Evolutionary conservation across 192 early-diverging fungal genomes (phyloP), one percentile per base, ranked within the genome.

Genomic region (Backusella morwellensis): DNA sequence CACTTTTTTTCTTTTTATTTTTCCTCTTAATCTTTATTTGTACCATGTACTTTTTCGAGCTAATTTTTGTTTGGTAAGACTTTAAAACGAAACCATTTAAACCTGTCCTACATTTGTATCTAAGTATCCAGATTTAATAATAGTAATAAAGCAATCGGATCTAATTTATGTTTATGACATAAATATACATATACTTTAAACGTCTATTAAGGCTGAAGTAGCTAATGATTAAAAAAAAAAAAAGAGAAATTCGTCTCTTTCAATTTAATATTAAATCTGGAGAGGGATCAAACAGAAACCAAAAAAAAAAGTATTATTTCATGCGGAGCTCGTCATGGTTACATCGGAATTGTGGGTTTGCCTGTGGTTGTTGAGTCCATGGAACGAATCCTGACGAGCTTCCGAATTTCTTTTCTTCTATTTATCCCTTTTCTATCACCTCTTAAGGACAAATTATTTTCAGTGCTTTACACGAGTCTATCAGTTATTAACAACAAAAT

Each of bases 1-100:
- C n/a, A 59, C 11, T 59, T 59, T 26, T 4, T 23, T 26, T 59
- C 11, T 14, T 2, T 12, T 23, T n/a, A n/a, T n/a, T 23, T 26
- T 59, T 26, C 21, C 12, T 63, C 21, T 63, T 56, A 56, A 59
- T 63, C 56, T 63, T 63, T 63, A 26, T 63, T 63, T 63, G 56
- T 63, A 63, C 56, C 29, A 63, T 26, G 56, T 63, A 29, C n/a
- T 26, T n/a, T 63, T 63, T 29, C 26, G 29, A 29, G 4, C 56
- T 63, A 63, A 63, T 29, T 29, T 63, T 63, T 63, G 56, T 63
- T 63, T 63, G 56, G 56, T 63, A 63, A 63, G 21, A 11, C 56
- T 63, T 12, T 29, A 29, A 63, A 63, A 63, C 21, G 8, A 63
- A 63, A 29, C 56, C 21, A 63, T 26, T 29, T 63, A 63, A 63